Base-by-base conservation (phyloP, 306 rosid genomes). In the Rosa chinensis region DNA sequence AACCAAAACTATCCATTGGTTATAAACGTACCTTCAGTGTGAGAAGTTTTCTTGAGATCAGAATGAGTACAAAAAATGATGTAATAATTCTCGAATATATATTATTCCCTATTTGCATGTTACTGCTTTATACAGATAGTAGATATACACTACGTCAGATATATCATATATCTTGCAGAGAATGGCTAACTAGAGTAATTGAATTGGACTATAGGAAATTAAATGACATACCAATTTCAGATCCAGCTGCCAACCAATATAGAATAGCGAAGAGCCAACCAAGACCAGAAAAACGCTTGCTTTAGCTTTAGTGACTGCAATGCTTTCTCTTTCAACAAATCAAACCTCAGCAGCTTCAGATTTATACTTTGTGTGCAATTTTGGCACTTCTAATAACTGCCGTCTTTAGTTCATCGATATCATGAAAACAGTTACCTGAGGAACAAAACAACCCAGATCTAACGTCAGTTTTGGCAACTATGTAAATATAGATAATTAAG, bases 1-100 rank as follows among this genome's bases (percentile, higher is more conserved):
- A 89, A 35, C 56, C 83, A 78, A 85, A 18, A 79, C 75, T 82
- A 70, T 91, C 97, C 98, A 94, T 94, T 13, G 58, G 45, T 44
- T 62, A 6, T 20, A 47, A 76, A 76, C 37, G 37, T 32, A 32
- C 79, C 79, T 63, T 10, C 71, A 59, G 23, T 13, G 11, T 43
- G 70, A 10, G 5, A 28, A 62, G 58, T 63, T 45, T 45, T 76
- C 28, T 28, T 25, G 11, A 61, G 71, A 59, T 76, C 61, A 76
- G 61, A 63, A 76, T 25, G 72, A 20, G 71, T 61, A 45, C 35
- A 63, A 47, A 63, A 40, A 35, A 45, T 76, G 79, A 63, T 45
- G 72, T 47, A 63, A 76, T 76, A 43, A 17, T 43, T 42, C 23
- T 75, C 58, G 25, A 40, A 35, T 35, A 40, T 39, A 39, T 17